These are phyloP conservation scores for Ophiostoma sp. DNA, from an alignment of 2,329 filamentous ascomycete genomes.

Conservation along the genomic window DNA sequence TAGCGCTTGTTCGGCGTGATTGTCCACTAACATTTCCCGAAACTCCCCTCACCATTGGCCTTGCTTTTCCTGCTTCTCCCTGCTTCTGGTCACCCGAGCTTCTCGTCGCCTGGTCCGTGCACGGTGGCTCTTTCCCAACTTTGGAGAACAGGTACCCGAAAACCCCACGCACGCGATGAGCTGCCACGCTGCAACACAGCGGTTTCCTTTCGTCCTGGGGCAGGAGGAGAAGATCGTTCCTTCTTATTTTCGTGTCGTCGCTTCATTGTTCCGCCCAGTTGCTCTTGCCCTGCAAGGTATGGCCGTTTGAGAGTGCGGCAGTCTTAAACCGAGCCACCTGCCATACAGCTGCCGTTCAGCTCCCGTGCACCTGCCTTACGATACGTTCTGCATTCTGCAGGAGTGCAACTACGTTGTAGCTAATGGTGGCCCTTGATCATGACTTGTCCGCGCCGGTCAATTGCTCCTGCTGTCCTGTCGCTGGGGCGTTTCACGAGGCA, in stretches of 20 bases:
- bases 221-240: slow-evolving; percentile 13
- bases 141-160: slow-evolving; percentile 21
- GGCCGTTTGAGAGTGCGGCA: not conserved
- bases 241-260: slow-evolving; percentile 27
- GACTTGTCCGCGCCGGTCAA: not conserved
- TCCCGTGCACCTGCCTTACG: not conserved
- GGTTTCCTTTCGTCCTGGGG: slow-evolving; percentile 22
- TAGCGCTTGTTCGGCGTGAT: slow-evolving; percentile 13
- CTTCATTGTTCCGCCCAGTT: slow-evolving; percentile 7
- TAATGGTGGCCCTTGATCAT: not conserved
- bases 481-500: not conserved
- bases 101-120: slow-evolving; percentile 15
- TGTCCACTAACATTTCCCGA: slow-evolving; percentile 18
- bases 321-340: slow-evolving; percentile 1
- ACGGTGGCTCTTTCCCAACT: not conserved
- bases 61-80: slow-evolving; percentile 12
- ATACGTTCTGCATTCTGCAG: not conserved
- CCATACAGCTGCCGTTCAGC: not conserved
- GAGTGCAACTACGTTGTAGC: not conserved
- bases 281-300: slow-evolving; percentile 4
- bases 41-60: slow-evolving; percentile 10
- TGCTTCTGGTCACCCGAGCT: not conserved
- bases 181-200: slow-evolving; percentile 12
- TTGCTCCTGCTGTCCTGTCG: not conserved
- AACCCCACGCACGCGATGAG: slow-evolving; percentile 17